Evolutionary conservation across 108 stramenopile species (phyloP), one percentile per base, ranked within the genome.

Genomic region (Heterococcus sp.): DNA sequence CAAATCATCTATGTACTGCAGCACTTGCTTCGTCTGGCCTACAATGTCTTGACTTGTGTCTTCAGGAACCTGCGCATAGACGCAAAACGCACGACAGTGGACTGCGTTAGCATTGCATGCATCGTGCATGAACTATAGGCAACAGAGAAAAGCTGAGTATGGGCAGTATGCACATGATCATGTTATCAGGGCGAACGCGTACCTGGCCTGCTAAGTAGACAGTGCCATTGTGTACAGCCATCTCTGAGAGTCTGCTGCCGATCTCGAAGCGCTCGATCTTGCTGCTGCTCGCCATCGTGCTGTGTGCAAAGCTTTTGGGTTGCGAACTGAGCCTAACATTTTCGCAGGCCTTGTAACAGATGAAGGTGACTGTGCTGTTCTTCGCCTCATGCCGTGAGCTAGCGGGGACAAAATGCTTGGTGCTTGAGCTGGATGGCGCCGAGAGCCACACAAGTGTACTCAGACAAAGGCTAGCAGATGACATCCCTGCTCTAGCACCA

Each of bases 331-430:
- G 46, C 46, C 46, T 58, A 21, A 21, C 8, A n/a, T n/a, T 21
- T 58, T 8, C 46, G 46, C 46, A 58, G 14, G 46, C 46, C 46
- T 58, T 58, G 14, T 14, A 58, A 21, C 14, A 58, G 14, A 58
- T 58, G 46, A 58, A 74, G 74, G 76, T 77, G 30, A 77, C 69
- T 28, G 69, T 77, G 3, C 76, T 77, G 0, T 77, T 77, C 30
- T 77, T 77, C 69, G 76, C 76, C 27, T 77, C 76, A 2, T 77
- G 76, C 36, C 28, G 76, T 63, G 76, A 77, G 36, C 35, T 77
- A 68, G 76, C 76, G 30, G 76, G 76, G 4, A 77, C 69, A 40
- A 77, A 77, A 35, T 68, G 70, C 34, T 70, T 68, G 14, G 65
- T 40, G 5, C 35, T 77, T 29, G n/a, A 65, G 32, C 32, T 77